phyloP scores from a whole-genome alignment of 208 protist genomes.

The Crithidia fasciculata region DNA sequence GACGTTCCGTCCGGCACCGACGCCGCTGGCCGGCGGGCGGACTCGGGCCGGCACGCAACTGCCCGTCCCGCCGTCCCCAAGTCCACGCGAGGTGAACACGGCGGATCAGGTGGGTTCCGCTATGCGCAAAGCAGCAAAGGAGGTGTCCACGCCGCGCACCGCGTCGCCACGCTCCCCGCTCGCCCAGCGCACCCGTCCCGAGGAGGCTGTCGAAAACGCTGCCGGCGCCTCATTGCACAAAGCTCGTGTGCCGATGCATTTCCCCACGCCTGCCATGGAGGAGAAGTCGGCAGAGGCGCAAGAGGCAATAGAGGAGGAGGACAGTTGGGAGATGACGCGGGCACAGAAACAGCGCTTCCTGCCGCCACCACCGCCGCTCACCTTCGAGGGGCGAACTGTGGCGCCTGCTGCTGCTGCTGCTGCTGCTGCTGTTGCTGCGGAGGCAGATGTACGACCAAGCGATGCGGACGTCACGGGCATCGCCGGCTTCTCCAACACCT shows the following conservation, averaged over 20 bases:
- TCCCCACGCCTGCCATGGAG: background rate
- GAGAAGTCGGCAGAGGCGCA: background rate
- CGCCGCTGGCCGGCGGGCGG: background rate
- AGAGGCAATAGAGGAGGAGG: background rate
- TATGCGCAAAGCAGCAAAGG: constrained; percentile 8
- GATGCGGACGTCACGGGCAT: constrained; percentile 3
- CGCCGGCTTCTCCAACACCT: constrained; percentile 27
- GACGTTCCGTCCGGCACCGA: constrained; percentile 26
- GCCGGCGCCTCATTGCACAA: background rate
- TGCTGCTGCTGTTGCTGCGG: background rate
- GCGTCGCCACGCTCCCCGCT: constrained; percentile 22
- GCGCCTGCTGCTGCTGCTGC: background rate
- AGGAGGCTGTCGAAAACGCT: background rate
- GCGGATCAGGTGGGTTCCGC: constrained; percentile 10
- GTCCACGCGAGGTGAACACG: constrained; percentile 41
- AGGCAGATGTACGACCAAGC: background rate
- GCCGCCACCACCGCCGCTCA: background rate
- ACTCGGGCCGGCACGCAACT: background rate
- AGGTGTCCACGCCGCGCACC: constrained; percentile 17
- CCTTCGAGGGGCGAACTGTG: background rate
- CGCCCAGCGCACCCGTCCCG: constrained; percentile 10
- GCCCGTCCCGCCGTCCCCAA: constrained; percentile 21
- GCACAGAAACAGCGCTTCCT: background rate
- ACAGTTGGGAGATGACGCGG: constrained; percentile 2
- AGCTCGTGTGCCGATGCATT: constrained; percentile 21